Conservation (phyloP, 441 rosid species). For the Syzygium syzygioides region DNA sequence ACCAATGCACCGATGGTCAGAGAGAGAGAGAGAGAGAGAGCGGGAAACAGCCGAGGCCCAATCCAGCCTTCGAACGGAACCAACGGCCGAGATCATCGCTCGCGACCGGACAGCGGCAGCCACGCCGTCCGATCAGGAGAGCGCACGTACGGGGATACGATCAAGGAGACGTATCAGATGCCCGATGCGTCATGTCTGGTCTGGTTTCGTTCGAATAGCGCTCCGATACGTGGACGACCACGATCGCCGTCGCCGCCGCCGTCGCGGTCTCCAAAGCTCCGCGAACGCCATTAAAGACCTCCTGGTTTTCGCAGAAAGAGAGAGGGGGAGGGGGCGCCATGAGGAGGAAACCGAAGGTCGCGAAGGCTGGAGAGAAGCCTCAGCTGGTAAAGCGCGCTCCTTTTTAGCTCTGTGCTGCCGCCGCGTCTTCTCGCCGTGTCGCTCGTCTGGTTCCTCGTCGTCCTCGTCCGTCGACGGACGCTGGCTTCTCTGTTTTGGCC, state of each 20-base stretch:
- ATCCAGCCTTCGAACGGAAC: neutral
- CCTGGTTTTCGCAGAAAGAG: neutral
- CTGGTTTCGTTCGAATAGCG: neutral
- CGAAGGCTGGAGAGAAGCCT: slow-evolving; percentile 1
- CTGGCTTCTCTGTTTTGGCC: neutral
- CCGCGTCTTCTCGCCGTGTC: neutral
- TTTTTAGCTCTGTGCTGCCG: neutral
- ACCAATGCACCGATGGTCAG: too few relatives aligned
- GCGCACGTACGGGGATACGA: neutral
- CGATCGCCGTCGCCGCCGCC: neutral
- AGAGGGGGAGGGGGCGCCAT: neutral
- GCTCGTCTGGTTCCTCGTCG: neutral
- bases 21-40: neutral
- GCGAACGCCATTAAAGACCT: neutral
- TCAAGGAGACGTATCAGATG: neutral
- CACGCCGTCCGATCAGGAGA: neutral
- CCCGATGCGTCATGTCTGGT: neutral
- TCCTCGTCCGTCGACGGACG: neutral
- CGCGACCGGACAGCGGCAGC: neutral
- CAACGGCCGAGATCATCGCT: neutral
- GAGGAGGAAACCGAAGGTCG: slow-evolving; percentile 15
- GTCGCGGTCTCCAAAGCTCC: neutral
- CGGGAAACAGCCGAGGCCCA: neutral
- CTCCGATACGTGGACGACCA: neutral
- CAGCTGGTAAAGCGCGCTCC: slow-evolving; percentile 1